A percentile compares a stretch with the other conserved stretches of the same genome.
Conservation (phyloP, 1,139 yeast species). For the Pichia inconspicua region DNA sequence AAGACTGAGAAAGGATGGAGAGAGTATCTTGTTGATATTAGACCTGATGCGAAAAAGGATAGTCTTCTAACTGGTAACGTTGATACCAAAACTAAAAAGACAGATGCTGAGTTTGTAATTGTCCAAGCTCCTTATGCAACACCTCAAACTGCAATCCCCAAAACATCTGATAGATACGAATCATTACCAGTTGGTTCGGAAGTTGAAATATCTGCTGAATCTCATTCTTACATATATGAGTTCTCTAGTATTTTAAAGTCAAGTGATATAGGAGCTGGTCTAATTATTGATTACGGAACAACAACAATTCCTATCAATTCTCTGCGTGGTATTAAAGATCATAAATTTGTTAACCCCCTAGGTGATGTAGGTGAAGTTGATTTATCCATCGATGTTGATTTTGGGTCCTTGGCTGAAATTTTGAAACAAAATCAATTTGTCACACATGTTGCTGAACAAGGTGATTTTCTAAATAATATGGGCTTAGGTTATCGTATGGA, state of each 20-base stretch:
- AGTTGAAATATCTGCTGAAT: slow-evolving; percentile 71
- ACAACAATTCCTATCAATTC: slow-evolving; percentile 57
- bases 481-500: slow-evolving; percentile 71
- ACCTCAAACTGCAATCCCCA: slow-evolving; percentile 56
- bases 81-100: slow-evolving; percentile 7
- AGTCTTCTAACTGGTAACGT: slow-evolving; percentile 14
- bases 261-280: slow-evolving; percentile 48
- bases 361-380: slow-evolving; percentile 72
- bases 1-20: slow-evolving; percentile 66
- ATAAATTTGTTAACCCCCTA: slow-evolving; percentile 73
- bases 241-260: slow-evolving; percentile 36
- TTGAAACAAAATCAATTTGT: slow-evolving; percentile 22
- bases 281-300: slow-evolving; percentile 76
- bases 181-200: slow-evolving; percentile 48
- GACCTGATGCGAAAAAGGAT: slow-evolving; percentile 14
- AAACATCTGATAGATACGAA: slow-evolving; percentile 43
- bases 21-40: slow-evolving; percentile 57
- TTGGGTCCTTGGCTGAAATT: slow-evolving; percentile 26
- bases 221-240: slow-evolving; percentile 45
- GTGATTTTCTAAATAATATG: slow-evolving; percentile 69
- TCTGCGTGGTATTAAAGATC: slow-evolving; percentile 66
- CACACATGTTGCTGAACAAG: slow-evolving; percentile 58
- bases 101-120: slow-evolving; percentile 44
- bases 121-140: slow-evolving; percentile 56
- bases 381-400: slow-evolving; percentile 79